Evolutionary conservation across 306 rosid genomes (phyloP).

Genomic region (Lupinus albus): DNA sequence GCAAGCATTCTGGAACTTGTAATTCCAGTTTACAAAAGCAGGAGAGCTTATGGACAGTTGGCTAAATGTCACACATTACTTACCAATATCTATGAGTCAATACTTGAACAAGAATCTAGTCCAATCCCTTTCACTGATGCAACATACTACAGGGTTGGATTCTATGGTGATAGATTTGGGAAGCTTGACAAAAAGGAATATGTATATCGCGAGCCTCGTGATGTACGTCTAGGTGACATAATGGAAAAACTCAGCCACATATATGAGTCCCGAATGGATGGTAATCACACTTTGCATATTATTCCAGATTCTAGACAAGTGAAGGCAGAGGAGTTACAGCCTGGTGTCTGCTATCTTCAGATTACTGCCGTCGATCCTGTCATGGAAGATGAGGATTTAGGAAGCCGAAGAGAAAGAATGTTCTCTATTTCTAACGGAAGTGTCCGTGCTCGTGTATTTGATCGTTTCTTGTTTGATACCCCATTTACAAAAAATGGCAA

Average conservation of each 20-base stretch:
- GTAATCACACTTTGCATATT: slow-evolving; percentile 79
- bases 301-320: slow-evolving; percentile 98
- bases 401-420: slow-evolving; percentile 92
- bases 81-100: slow-evolving; percentile 82
- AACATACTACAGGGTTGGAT: slow-evolving; percentile 94
- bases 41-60: slow-evolving; percentile 88
- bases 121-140: slow-evolving; percentile 97
- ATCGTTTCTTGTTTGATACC: slow-evolving; percentile 94
- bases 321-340: slow-evolving; percentile 92
- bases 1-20: slow-evolving; percentile 97
- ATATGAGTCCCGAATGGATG: slow-evolving; percentile 92
- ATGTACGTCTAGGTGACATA: slow-evolving; percentile 94
- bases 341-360: slow-evolving; percentile 94
- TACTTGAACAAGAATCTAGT: slow-evolving; percentile 96
- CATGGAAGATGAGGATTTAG: slow-evolving; percentile 97
- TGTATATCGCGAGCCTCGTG: slow-evolving; percentile 94
- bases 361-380: slow-evolving; percentile 97
- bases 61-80: slow-evolving; percentile 92
- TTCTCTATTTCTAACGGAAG: slow-evolving; percentile 93
- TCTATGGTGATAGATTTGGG: slow-evolving; percentile 87
- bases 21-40: slow-evolving; percentile 91
- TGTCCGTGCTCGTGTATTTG: slow-evolving; percentile 93
- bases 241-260: slow-evolving; percentile 97
- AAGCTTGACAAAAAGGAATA: slow-evolving; percentile 86
- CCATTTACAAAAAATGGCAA: slow-evolving; percentile 97